A percentile compares a stretch with the other conserved stretches of the same genome.
phyloP scores from a whole-genome alignment of 129 eudicot genomes.

The Pulicaria dysenterica region DNA sequence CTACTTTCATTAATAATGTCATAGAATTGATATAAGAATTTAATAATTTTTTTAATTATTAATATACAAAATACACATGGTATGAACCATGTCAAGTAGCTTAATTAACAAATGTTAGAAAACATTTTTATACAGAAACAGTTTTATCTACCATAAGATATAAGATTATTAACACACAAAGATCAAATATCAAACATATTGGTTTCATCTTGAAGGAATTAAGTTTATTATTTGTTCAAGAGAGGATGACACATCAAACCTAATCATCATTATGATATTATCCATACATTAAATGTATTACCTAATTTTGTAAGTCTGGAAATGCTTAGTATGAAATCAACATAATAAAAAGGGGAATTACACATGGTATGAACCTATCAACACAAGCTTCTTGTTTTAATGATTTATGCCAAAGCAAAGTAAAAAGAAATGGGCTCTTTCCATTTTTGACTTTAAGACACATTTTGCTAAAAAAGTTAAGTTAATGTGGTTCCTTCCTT shows the following conservation, averaged over 20 bases:
- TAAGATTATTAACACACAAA: neutral
- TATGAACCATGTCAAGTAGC: too few species aligned
- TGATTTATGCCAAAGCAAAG: constrained; percentile 12
- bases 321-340: neutral
- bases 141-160: neutral
- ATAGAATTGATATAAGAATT: too few species aligned
- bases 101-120: too few species aligned
- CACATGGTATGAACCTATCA: neutral
- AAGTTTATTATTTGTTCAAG: too few species aligned
- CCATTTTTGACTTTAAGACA: constrained; percentile 25
- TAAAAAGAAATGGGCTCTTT: constrained; percentile 19
- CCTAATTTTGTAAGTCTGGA: neutral
- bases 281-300: neutral
- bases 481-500: constrained; percentile 6
- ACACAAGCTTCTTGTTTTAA: too few species aligned
- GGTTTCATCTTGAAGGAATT: neutral
- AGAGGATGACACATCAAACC: too few species aligned
- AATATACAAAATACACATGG: too few species aligned
- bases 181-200: neutral
- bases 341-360: neutral
- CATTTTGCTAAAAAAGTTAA: constrained; percentile 1
- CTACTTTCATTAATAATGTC: too few species aligned
- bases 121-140: neutral
- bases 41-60: too few species aligned
- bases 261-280: too few species aligned